Conservation (phyloP, 169 alveolate genomes). For the Plasmodium vivax region DNA sequence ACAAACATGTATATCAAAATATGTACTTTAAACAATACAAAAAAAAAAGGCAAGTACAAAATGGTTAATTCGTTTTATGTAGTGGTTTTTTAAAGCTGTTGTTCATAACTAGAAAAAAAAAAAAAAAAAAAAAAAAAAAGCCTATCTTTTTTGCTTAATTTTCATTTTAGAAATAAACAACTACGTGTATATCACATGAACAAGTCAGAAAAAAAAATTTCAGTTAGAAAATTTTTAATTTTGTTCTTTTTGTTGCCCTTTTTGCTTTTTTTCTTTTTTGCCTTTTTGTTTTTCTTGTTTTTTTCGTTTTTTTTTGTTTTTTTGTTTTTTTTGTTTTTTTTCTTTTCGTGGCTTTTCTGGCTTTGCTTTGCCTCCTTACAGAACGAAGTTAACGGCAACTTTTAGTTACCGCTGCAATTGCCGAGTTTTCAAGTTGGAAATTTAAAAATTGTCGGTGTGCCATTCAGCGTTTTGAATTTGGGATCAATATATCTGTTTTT, state of each 20-base stretch:
- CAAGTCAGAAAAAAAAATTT: constrained; percentile 30
- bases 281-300: not conserved
- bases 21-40: not conserved
- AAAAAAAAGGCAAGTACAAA: constrained; percentile 11
- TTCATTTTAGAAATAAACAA: constrained; percentile 36
- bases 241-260: constrained; percentile 7
- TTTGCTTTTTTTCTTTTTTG: not conserved
- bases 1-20: not conserved
- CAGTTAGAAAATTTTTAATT: constrained; percentile 14
- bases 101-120: constrained; percentile 32
- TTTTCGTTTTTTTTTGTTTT: not conserved
- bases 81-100: constrained; percentile 44
- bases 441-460: constrained; percentile 37
- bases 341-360: not conserved
- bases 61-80: not conserved
- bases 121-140: constrained; percentile 48
- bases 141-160: constrained; percentile 22
- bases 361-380: constrained; percentile 2
- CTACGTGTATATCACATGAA: constrained; percentile 10
- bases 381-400: constrained; percentile 11
- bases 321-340: not conserved
- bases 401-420: not conserved
- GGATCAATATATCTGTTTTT: not conserved
- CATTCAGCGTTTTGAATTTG: constrained; percentile 21
- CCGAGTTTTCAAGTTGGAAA: constrained; percentile 10